These are phyloP conservation scores for Podospora appendiculata DNA, from an alignment of 495 filamentous ascomycete genomes.

Conservation along the genomic window DNA sequence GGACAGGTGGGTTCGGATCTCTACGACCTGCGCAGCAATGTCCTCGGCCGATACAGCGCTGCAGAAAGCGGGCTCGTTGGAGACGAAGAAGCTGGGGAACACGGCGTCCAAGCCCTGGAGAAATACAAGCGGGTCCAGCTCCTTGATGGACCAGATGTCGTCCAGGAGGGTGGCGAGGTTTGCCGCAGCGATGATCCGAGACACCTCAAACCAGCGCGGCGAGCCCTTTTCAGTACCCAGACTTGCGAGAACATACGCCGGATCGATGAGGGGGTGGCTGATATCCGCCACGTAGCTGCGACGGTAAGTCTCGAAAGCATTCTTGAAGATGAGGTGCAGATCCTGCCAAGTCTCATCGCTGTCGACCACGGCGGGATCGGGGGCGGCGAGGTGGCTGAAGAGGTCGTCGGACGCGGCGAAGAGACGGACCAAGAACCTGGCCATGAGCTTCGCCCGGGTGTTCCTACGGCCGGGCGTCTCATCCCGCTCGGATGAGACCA, in stretches of 20 bases:
- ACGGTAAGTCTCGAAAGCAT: constrained; percentile 5
- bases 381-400: constrained; percentile 7
- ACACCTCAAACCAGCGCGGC: neutral
- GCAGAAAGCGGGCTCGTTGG: neutral
- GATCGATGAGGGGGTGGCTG: constrained; percentile 6
- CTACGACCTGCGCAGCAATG: constrained; percentile 7
- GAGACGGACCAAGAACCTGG: constrained; percentile 4
- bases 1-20: constrained; percentile 20
- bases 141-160: neutral
- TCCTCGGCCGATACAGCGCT: neutral
- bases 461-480: constrained; percentile 5
- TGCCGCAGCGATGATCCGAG: constrained; percentile 6
- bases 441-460: constrained; percentile 6
- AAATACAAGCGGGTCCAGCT: constrained; percentile 3
- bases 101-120: constrained; percentile 9
- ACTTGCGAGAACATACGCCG: constrained; percentile 4
- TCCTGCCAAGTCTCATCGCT: constrained; percentile 7
- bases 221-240: constrained; percentile 6
- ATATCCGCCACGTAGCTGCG: constrained; percentile 1
- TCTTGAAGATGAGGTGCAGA: neutral
- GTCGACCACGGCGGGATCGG: neutral
- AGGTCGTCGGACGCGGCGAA: constrained; percentile 8
- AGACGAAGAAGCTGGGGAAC: constrained; percentile 8
- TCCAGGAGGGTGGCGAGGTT: constrained; percentile 17
- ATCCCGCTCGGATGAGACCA: neutral